A percentile compares a stretch with the other conserved stretches of the same genome.
Conservation (phyloP, 345 rosid species). For the Hypericum perforatum region DNA sequence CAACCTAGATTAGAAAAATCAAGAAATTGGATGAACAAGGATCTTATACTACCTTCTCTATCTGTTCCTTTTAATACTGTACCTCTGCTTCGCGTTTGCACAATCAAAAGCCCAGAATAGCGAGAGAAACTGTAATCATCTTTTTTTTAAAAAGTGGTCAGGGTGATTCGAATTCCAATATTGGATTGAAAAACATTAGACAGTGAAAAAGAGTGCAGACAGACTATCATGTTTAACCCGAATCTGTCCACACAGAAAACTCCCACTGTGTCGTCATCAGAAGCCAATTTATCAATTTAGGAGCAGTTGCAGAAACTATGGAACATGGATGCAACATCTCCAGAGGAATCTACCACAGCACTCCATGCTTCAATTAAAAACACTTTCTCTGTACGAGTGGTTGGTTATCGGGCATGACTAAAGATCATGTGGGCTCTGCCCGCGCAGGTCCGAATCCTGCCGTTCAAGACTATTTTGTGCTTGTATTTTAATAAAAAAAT, state of each 20-base stretch:
- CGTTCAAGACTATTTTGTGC: constrained; percentile 27
- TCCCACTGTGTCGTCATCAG: constrained; percentile 59
- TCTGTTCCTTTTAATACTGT: no score
- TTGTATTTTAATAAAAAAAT: no score
- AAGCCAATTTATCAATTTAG: constrained; percentile 57
- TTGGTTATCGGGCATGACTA: constrained; percentile 83
- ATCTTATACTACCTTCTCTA: no score
- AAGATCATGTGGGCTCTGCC: constrained; percentile 87
- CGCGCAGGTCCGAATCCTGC: constrained; percentile 90
- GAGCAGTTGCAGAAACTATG: constrained; percentile 55
- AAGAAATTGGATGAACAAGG: not conserved
- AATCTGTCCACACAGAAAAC: constrained; percentile 72
- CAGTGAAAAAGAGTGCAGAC: no score
- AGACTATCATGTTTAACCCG: constrained; percentile 47
- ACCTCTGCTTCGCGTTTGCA: no score
- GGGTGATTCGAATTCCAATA: no score
- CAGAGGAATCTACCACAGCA: constrained; percentile 47
- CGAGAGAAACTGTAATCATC: no score
- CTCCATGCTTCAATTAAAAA: constrained; percentile 18
- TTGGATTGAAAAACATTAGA: no score
- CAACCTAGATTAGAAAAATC: no score
- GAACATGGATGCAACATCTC: constrained; percentile 42
- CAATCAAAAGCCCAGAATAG: no score
- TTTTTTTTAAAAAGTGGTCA: no score
- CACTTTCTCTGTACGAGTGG: no score